Base-by-base conservation (phyloP, 768 basidiomycete species). In the Rhizopogon roseolus region DNA sequence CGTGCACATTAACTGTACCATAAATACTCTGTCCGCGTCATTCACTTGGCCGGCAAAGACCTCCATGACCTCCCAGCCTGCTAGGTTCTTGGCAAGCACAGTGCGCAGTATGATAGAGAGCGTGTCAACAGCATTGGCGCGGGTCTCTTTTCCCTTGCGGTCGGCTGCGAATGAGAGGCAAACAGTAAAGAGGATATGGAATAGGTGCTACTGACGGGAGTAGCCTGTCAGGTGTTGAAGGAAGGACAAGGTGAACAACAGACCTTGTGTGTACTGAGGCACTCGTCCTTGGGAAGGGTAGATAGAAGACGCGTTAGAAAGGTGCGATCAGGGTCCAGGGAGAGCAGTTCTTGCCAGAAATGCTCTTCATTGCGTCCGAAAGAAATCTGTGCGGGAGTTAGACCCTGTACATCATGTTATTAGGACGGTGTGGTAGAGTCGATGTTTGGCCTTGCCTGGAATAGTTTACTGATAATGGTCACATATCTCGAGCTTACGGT, bases 31-130 rank as follows among this genome's bases (percentile, higher is more conserved):
- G 62, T 88, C 86, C 50, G 84, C 85, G 50, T 78, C 71, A 10
- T 66, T 71, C 5, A 85, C 81, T 41, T 79, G 80, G 13, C 83
- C 82, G 2, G 83, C 84, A 41, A 87, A 76, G 22, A 85, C 64
- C 39, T 86, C 80, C 85, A 88, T 88, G 6, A 82, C 76, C 61
- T 88, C 86, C 84, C 82, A 87, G 29, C 87, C 86, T 4, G 81
- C 75, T 1, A 81, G 64, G 51, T 79, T 78, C 67, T 87, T 87
- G 37, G 70, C 71, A 50, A 88, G 69, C 16, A 85, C 62, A 50
- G 71, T 71, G 9, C 77, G 74, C 19, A 79, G 61, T 4, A 81
- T 32, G 13, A 82, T 66, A 0, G 75, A 67, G 36, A 86, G 65
- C 1, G 81, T 82, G 58, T 80, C 74, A 14, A 86, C 57, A 4